A percentile compares a stretch with the other conserved stretches of the same genome.
Conservation (phyloP, 2,329 filamentous ascomycete genomes). For the Boeremia lycopersici region DNA sequence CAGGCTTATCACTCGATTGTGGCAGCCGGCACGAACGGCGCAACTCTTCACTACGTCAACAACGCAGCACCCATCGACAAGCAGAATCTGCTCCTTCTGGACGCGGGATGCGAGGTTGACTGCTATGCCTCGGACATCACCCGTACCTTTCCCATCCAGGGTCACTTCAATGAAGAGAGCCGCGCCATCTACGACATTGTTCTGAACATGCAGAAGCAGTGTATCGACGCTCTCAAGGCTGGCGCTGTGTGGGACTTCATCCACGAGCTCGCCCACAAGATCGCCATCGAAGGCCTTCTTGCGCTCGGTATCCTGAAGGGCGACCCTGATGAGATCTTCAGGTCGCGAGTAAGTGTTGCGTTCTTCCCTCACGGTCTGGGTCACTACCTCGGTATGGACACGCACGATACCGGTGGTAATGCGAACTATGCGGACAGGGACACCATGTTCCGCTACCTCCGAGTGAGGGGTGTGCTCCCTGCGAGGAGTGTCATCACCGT, state of each 20-base stretch:
- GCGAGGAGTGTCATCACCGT: slow-evolving; percentile 88
- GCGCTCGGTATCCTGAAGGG: slow-evolving; percentile 74
- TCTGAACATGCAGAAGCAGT: slow-evolving; percentile 82
- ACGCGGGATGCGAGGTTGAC: slow-evolving; percentile 70
- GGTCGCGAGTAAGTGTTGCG: slow-evolving; percentile 53
- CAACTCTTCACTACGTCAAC: slow-evolving; percentile 85
- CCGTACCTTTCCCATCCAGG: slow-evolving; percentile 81
- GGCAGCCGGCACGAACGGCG: slow-evolving; percentile 77
- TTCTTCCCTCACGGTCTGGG: slow-evolving; percentile 60
- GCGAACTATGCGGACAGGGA: slow-evolving; percentile 70
- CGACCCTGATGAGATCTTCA: slow-evolving; percentile 57
- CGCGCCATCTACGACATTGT: slow-evolving; percentile 77
- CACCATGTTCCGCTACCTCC: slow-evolving; percentile 82
- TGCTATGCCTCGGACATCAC: slow-evolving; percentile 70
- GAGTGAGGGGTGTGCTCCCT: slow-evolving; percentile 76
- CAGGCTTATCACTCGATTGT: slow-evolving; percentile 90
- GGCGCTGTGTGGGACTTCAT: slow-evolving; percentile 82
- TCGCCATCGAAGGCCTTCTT: slow-evolving; percentile 81
- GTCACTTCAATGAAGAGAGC: slow-evolving; percentile 54
- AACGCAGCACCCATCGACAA: slow-evolving; percentile 50
- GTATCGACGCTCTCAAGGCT: slow-evolving; percentile 72
- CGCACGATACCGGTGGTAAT: slow-evolving; percentile 57
- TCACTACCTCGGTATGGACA: slow-evolving; percentile 60
- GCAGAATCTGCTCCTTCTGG: slow-evolving; percentile 81
- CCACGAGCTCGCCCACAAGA: slow-evolving; percentile 77